A percentile compares a stretch with the other conserved stretches of the same genome.
These are phyloP conservation scores for Trichosporon inkin DNA, from an alignment of 1,284 basidiomycete genomes.

Conservation along the genomic window DNA sequence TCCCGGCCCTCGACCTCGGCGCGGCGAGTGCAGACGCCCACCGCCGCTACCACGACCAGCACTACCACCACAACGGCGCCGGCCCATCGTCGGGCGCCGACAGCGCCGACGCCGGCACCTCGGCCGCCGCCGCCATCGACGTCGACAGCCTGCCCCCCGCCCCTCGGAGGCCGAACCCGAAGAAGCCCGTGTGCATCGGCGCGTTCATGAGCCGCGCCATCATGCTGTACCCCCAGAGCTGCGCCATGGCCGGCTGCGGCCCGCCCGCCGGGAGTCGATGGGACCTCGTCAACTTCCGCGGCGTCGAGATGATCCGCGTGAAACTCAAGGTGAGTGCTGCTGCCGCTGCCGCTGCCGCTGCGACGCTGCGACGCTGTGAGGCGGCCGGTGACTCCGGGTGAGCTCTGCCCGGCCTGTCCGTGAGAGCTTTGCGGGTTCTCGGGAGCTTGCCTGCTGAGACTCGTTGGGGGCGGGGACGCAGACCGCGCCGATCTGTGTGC, in stretches of 20 bases:
- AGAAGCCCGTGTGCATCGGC: conserved; percentile 70
- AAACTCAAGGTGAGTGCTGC: conserved; percentile 58
- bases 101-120: conserved; percentile 10
- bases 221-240: conserved; percentile 76
- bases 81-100: background rate
- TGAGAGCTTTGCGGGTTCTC: no score
- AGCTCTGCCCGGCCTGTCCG: no score
- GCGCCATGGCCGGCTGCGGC: conserved; percentile 56
- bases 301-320: conserved; percentile 70
- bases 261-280: conserved; percentile 35
- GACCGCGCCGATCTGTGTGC: no score
- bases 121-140: conserved; percentile 33
- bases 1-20: background rate
- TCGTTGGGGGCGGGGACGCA: no score
- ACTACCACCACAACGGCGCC: background rate
- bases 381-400: no score
- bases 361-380: no score
- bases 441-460: no score
- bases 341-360: no score
- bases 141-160: conserved; percentile 29
- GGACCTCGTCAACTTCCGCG: conserved; percentile 34
- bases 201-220: conserved; percentile 74
- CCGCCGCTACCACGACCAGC: background rate
- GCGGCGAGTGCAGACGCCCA: background rate
- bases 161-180: conserved; percentile 24